Percentiles rank a stretch among this genome's conserved stretches.
Conservation (phyloP, 116 monocot genomes). For the Thalassia testudinum region DNA sequence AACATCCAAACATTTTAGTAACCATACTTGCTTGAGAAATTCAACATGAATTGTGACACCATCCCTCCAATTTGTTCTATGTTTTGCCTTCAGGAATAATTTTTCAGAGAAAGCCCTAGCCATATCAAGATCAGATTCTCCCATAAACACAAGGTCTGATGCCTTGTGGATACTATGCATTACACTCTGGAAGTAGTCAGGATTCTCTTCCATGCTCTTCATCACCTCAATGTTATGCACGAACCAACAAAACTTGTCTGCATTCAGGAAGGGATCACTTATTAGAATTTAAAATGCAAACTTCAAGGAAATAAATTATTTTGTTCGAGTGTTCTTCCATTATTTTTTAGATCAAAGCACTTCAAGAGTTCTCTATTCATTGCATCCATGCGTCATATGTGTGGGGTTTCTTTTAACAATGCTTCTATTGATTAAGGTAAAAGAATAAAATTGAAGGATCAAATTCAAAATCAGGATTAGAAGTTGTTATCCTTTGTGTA, state of each 20-base stretch:
- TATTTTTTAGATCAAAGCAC: too few relatives aligned
- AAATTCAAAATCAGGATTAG: too few relatives aligned
- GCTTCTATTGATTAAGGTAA: too few relatives aligned
- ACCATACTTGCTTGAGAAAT: too few relatives aligned
- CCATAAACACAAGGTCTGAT: conserved; percentile 5
- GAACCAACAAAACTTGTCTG: conserved; percentile 8
- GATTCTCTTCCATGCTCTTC: conserved; percentile 7
- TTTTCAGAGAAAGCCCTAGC: conserved; percentile 3
- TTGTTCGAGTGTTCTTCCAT: too few relatives aligned
- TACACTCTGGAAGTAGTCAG: neutral
- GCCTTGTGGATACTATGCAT: conserved; percentile 14
- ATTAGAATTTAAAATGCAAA: neutral
- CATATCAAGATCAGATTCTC: conserved; percentile 16
- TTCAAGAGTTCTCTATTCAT: too few relatives aligned
- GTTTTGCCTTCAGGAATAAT: conserved; percentile 7
- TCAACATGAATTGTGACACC: neutral
- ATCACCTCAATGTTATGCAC: conserved; percentile 1
- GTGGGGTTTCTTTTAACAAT: too few relatives aligned
- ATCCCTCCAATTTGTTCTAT: neutral
- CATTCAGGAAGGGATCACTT: neutral
- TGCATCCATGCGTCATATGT: too few relatives aligned
- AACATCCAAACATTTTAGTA: too few relatives aligned
- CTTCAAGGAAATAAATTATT: too few relatives aligned
- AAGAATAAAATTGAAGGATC: too few relatives aligned
- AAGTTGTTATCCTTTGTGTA: too few relatives aligned